These are phyloP conservation scores for Tulasnella sp. DNA, from an alignment of 768 basidiomycete species.

Conservation along the genomic window DNA sequence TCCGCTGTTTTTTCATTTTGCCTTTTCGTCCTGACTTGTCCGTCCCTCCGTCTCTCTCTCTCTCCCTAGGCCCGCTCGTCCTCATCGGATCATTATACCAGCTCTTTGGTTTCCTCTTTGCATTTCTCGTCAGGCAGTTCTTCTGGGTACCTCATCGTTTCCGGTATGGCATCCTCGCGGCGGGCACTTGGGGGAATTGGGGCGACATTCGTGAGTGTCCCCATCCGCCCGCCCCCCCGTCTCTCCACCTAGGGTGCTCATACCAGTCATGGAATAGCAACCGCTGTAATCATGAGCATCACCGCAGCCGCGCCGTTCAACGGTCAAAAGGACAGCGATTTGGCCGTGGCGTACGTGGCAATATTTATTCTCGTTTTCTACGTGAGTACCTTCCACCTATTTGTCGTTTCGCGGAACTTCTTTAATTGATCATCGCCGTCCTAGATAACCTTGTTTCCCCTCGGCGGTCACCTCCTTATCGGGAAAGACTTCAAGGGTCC, in stretches of 20 bases:
- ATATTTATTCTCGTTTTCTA: slow-evolving; percentile 58
- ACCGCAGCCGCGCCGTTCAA: slow-evolving; percentile 60
- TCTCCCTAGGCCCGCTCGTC: slow-evolving; percentile 53
- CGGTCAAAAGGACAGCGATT: slow-evolving; percentile 51
- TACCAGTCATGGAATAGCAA: slow-evolving; percentile 45
- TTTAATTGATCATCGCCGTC: background rate
- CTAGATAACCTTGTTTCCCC: slow-evolving; percentile 61
- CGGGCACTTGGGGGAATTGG: slow-evolving; percentile 65
- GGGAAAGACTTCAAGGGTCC: slow-evolving; percentile 60
- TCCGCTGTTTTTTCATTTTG: background rate
- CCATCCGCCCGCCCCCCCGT: background rate
- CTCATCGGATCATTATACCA: slow-evolving; percentile 61
- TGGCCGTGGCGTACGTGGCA: slow-evolving; percentile 64
- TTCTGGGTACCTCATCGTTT: slow-evolving; percentile 80
- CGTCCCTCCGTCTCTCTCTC: background rate
- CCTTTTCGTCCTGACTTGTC: background rate
- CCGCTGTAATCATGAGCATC: slow-evolving; percentile 59
- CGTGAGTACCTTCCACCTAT: slow-evolving; percentile 37
- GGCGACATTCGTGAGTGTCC: slow-evolving; percentile 61
- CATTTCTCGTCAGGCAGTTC: slow-evolving; percentile 53
- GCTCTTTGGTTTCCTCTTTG: slow-evolving; percentile 49
- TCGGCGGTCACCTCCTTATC: slow-evolving; percentile 54
- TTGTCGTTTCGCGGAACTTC: background rate
- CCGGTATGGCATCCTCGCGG: slow-evolving; percentile 62
- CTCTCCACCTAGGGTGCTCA: background rate